Base-by-base conservation (phyloP, 257 asterid species). In the Avicennia marina region DNA sequence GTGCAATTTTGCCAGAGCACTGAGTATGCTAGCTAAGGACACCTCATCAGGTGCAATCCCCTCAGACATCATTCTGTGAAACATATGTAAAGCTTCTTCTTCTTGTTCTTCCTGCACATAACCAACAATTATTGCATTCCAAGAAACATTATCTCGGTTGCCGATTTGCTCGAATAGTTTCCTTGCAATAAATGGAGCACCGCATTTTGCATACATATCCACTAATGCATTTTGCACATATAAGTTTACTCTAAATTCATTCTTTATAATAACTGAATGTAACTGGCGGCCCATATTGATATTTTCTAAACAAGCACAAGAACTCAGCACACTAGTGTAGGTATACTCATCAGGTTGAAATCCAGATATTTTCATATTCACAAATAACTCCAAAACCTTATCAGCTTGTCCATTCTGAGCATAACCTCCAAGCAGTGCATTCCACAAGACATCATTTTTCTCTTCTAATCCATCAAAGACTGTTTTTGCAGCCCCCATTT, bases 171-270 rank as follows among this genome's bases (percentile, higher is more conserved):
- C 94, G 59, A 90, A 90, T 56, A 78, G 73, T 20, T 53, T 72
- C 70, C 77, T 79, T 1, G 98, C 94, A 27, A 75, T 78, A 40
- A 42, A 49, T 10, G 87, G 66, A 55, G 80, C 75, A 45, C 91
- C 81, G 33, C 89, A 87, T 71, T 90, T 90, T 46, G 95, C 96
- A 63, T 90, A 85, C 98, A 90, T 84, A 68, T 84, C 96, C 64
- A 90, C 81, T 59, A 90, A 71, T 26, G 98, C 90, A 79, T 90
- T 90, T 34, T 81, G 90, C 13, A 87, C 95, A 48, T 66, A 90
- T 65, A 87, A 64, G 63, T 90, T 90, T 13, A 43, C 60, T 18
- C 73, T 82, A 45, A 72, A 74, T 45, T 77, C 83, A 48, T 64
- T 80, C 78, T 84, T 90, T 48, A 85, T 81, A 20, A 87, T 65